Evolutionary conservation across 2,329 filamentous ascomycete species (phyloP).

Genomic region (Aureobasidium sp.): DNA sequence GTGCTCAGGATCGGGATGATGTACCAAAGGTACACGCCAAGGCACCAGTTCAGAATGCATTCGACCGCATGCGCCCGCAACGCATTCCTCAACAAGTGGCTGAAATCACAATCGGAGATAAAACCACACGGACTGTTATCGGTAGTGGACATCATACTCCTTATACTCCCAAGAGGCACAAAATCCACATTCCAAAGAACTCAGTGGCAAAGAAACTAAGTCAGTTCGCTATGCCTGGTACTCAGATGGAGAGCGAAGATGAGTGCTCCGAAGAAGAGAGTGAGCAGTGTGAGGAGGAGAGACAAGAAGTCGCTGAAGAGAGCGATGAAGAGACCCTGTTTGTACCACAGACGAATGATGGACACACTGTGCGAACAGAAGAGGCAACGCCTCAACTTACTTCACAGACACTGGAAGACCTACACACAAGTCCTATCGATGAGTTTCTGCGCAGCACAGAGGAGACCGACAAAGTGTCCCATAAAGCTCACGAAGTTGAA

Average conservation of each 20-base stretch:
- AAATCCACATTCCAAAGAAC: conserved; percentile 35
- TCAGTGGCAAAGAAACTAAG: conserved; percentile 38
- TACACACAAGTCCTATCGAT: neutral
- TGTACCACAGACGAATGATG: neutral
- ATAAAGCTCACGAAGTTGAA: conserved; percentile 13
- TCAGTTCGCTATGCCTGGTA: conserved; percentile 51
- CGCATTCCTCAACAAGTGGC: conserved; percentile 58
- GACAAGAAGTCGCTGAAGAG: conserved; percentile 20
- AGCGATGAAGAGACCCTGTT: neutral
- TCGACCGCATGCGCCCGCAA: conserved; percentile 58
- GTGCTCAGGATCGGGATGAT: conserved; percentile 26
- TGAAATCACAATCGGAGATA: conserved; percentile 67
- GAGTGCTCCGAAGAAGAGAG: conserved; percentile 30
- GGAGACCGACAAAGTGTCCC: neutral
- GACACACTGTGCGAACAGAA: neutral
- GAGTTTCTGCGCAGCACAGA: neutral
- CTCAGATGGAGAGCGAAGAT: conserved; percentile 25
- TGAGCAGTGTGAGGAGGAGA: conserved; percentile 21
- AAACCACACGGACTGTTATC: conserved; percentile 55
- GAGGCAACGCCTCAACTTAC: conserved; percentile 16
- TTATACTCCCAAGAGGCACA: conserved; percentile 41
- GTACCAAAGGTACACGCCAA: conserved; percentile 25
- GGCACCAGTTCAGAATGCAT: conserved; percentile 52
- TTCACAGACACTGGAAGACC: neutral
- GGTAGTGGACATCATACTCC: conserved; percentile 53